Conservation (phyloP, 371 early-diverging fungal genomes). For the Sporodiniella umbellata region DNA sequence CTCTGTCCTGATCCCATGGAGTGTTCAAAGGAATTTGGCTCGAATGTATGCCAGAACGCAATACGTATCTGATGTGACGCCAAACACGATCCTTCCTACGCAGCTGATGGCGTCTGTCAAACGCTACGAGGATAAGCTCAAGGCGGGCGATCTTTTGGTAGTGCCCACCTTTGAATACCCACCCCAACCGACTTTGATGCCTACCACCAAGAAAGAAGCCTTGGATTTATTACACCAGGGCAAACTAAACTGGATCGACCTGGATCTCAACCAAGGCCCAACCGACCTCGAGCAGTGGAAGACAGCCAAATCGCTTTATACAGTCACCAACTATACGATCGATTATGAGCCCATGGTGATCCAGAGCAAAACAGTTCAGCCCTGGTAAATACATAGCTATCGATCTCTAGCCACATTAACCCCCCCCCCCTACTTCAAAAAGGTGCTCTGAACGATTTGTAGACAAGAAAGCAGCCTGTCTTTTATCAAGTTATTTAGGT, state of each 20-base stretch:
- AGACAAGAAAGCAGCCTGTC: constrained; percentile 37
- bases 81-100: constrained; percentile 31
- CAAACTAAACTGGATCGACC: constrained; percentile 26
- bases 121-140: constrained; percentile 23
- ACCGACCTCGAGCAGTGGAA: constrained; percentile 35
- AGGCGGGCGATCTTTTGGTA: constrained; percentile 40
- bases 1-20: constrained; percentile 29
- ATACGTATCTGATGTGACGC: constrained; percentile 30
- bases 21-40: constrained; percentile 46
- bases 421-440: not conserved
- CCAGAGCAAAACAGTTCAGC: constrained; percentile 37
- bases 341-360: constrained; percentile 51
- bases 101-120: constrained; percentile 30
- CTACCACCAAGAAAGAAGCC: constrained; percentile 25
- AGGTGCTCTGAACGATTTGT: constrained; percentile 50
- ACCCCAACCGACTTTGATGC: constrained; percentile 2
- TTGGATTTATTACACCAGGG: constrained; percentile 21
- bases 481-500: constrained; percentile 38
- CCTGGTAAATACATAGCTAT: constrained; percentile 29
- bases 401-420: not conserved
- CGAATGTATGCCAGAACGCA: constrained; percentile 38
- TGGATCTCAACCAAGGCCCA: constrained; percentile 40
- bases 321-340: constrained; percentile 35
- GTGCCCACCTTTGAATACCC: constrained; percentile 33
- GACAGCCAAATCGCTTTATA: constrained; percentile 23